A percentile compares a stretch with the other conserved stretches of the same genome.
Conservation (phyloP, 1,139 yeast genomes). For the Blastobotrys capitulatus region DNA sequence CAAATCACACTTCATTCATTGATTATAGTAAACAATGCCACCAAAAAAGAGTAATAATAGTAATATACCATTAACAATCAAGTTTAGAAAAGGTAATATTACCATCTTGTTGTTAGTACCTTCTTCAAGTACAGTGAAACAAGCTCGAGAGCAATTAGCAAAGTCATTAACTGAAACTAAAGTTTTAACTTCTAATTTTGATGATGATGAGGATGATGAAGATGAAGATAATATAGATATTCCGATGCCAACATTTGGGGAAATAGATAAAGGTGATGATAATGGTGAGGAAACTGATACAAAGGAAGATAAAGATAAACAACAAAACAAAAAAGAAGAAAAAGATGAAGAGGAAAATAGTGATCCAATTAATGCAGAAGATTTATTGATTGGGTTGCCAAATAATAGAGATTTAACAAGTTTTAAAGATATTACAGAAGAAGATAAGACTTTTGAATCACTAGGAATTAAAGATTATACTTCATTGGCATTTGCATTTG, state of each 20-base stretch:
- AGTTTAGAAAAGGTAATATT: not conserved
- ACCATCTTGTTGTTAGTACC: not conserved
- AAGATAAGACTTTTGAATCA: constrained; percentile 13
- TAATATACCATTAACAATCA: not conserved
- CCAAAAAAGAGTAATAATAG: not conserved
- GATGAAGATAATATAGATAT: constrained; percentile 17
- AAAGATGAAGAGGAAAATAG: constrained; percentile 1
- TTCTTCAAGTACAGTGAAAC: not conserved
- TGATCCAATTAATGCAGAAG: constrained; percentile 1
- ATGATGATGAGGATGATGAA: constrained; percentile 4
- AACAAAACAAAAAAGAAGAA: no score
- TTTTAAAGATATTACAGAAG: constrained; percentile 19
- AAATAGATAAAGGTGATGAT: not conserved
- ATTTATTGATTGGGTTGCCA: constrained; percentile 19
- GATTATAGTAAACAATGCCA: no score
- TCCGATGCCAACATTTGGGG: constrained; percentile 23
- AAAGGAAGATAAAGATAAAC: no score
- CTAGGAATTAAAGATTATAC: constrained; percentile 18
- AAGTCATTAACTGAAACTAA: constrained; percentile 5
- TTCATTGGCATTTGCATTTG: constrained; percentile 18
- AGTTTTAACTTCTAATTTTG: not conserved
- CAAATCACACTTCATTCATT: no score
- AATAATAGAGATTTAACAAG: constrained; percentile 12
- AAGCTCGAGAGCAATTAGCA: not conserved
- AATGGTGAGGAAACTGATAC: constrained; percentile 5